Evolutionary conservation across 2,329 filamentous ascomycete species (phyloP), one percentile per base, ranked within the genome.

Genomic region (Colletotrichum ledebouriae): DNA sequence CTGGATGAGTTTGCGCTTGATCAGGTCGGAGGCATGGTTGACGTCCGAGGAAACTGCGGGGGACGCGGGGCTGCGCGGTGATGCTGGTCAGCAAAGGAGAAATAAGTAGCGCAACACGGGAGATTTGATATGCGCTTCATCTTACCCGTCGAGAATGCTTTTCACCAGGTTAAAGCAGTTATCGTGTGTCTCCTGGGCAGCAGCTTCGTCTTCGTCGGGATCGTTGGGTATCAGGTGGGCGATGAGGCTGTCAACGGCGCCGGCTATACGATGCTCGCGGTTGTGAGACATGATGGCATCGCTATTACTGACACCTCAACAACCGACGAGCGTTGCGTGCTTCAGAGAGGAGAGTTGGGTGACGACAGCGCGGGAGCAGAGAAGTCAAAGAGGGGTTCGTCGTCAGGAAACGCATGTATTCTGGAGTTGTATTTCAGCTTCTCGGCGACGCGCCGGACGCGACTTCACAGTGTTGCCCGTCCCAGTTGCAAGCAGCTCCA

Each of bases 21-120:
- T 98, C 74, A 97, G 82, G 78, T 98, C 94, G 34, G 93, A 93
- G 61, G 94, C 94, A 84, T 98, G 94, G 77, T 97, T 95, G 71
- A 97, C 91, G 76, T 94, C 92, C 67, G 90, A 86, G 34, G 87
- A 86, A 59, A 90, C 80, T 61, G 85, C 81, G 57, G 88, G 84
- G 69, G 86, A 85, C 66, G 80, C 77, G 50, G 84, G 83, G 71
- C 84, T 86, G 67, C 52, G 70, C 46, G 34, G 25, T 53, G 49
- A 34, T 53, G 60, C 22, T 15, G 10, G 42, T 62, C 44, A 65
- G 61, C 34, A 12, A 39, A 11, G 57, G 52, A 17, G 29, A 20
- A 25, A 22, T n/a, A 63, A 10, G 22, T 29, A 29, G 29, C 17
- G 37, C 12, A 37, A 20, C 11, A 4, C n/a, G 9, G 44, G 6